Evolutionary conservation across 306 rosid species (phyloP).

Genomic region (Fragaria vesca): DNA sequence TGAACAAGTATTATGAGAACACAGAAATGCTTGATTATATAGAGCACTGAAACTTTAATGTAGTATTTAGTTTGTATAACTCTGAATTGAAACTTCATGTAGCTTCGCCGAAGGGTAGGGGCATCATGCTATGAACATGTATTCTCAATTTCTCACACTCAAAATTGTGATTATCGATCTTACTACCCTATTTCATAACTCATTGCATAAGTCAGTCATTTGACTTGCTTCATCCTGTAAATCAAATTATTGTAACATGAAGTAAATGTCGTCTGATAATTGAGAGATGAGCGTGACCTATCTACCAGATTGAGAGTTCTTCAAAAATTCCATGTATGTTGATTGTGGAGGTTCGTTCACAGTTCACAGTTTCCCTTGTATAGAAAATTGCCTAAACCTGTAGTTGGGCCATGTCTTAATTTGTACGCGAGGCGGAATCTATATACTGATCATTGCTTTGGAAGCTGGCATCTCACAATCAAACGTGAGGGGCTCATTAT

Average conservation of each 20-base stretch:
- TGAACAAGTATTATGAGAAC: background rate
- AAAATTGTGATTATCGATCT: background rate
- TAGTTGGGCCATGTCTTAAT: conserved; percentile 8
- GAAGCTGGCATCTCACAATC: conserved; percentile 7
- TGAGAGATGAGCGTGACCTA: background rate
- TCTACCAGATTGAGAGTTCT: background rate
- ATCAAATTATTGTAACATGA: background rate
- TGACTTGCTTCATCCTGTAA: background rate
- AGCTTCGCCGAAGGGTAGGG: background rate
- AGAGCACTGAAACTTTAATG: background rate
- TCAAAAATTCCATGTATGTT: background rate
- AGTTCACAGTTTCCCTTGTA: background rate
- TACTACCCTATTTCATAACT: background rate
- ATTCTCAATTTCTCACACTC: background rate
- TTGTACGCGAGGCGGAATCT: conserved; percentile 11
- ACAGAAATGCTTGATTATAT: background rate
- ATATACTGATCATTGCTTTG: background rate
- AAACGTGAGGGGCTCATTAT: background rate
- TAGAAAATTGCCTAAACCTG: background rate
- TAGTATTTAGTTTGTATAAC: background rate
- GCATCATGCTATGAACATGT: background rate
- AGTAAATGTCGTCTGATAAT: background rate
- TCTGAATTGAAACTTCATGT: background rate
- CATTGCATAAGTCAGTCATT: background rate
- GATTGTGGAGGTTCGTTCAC: background rate